Evolutionary conservation across 2,329 filamentous ascomycete genomes (phyloP), one percentile per base, ranked within the genome.

Genomic region (Epichloe typhina): DNA sequence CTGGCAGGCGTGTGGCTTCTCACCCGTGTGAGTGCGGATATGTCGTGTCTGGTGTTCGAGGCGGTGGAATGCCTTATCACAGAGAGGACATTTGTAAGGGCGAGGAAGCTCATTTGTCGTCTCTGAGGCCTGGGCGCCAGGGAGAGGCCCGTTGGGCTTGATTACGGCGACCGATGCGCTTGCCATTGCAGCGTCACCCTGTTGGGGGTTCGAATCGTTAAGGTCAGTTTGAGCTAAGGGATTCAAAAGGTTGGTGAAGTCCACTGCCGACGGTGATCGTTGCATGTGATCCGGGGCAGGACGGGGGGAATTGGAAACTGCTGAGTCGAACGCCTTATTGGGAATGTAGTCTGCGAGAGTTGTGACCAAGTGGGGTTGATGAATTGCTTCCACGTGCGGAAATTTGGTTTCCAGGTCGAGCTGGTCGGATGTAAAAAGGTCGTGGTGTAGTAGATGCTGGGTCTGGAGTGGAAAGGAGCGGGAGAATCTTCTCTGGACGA

Each of bases 11-110:
- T 97, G 93, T 46, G 91, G 91, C 77, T 97, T 98, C 75, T 98
- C 91, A 62, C 91, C 93, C 0, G 91, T 98, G 70, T 98, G 91
- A 6, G 93, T 97, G 62, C 91, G 83, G 64, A 97, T 97, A 70
- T 98, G 91, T 61, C 77, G 72, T 21, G 79, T 83, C 76, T 96
- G 91, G 68, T 97, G 91, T 74, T 97, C 91, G 41, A 98, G 78
- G 56, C 93, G 88, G 75, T 97, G 93, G 72, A 98, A 98, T 54
- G 93, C 91, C 77, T 96, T 95, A 63, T 96, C 91, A 74, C 93
- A 98, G 56, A 98, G 80, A 54, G 91, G 90, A 69, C 91, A 98
- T 75, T 97, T 97, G 82, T 98, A 98, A 0, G 91, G 91, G 51
- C 93, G 84, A 53, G 93, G 93, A 50, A 97, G 80, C 69, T 97